Evolutionary conservation across 768 basidiomycete genomes (phyloP), one percentile per base, ranked within the genome.

Genomic region (Clathrus columnatus): DNA sequence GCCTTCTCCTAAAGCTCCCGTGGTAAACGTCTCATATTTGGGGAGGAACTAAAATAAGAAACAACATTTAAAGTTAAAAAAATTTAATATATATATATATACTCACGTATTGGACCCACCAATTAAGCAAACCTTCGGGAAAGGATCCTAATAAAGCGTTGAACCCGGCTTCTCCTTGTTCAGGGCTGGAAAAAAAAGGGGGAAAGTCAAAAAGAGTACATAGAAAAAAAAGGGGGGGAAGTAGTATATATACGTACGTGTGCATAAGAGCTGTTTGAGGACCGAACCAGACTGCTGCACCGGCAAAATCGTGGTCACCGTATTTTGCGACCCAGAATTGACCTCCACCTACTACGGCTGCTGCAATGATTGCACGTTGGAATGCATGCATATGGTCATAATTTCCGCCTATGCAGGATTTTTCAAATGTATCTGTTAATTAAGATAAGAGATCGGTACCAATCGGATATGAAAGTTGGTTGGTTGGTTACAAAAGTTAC

Each of bases 271-370:
- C 42, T n/a, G 45, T 55, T 7, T 46, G 27, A 5, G 47, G 54
- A 20, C 54, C 54, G 24, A 55, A 55, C 54, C 54, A 55, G 6
- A 42, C 54, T 10, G 54, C 43, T n/a, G 28, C 54, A 17, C 54
- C 54, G 21, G 28, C 54, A 36, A 55, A 7, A 16, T 53, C 51
- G 4, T 27, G 30, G 10, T 26, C 26, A 8, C 16, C n/a, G 16
- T n/a, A 41, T 17, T 27, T 23, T 5, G 44, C 51, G 28, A 53
- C 51, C 21, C 42, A 44, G 14, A 53, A 4, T 26, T 53, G 30
- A 7, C 30, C 30, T 4, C 36, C 51, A n/a, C 30, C 51, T 7
- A 41, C 51, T 7, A 44, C 30, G 11, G 42, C 30, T 17, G 51
- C 51, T 23, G 51, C 28, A 23, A 21, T 27, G 24, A 44, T 36